phyloP scores from a whole-genome alignment of 306 rosid genomes.

The Citrullus amarus region DNA sequence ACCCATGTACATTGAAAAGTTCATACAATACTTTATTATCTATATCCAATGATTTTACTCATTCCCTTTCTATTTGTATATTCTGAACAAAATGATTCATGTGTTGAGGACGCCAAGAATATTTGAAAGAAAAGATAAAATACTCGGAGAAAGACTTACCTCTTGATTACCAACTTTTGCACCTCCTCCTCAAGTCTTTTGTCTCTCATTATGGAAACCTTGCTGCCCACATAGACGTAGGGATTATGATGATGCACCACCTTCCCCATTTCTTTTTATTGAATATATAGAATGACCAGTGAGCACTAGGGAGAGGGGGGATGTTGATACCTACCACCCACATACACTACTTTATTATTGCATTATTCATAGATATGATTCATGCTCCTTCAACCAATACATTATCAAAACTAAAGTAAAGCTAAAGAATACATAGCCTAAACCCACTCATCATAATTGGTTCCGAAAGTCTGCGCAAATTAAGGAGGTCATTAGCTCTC shows the following conservation, averaged over 20 bases:
- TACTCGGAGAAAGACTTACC: neutral
- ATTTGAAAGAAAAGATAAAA: neutral
- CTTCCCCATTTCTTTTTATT: neutral
- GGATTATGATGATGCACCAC: slow-evolving; percentile 1
- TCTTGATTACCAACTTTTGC: neutral
- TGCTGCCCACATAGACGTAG: slow-evolving; percentile 1
- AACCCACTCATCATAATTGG: slow-evolving; percentile 10
- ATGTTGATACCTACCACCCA: neutral
- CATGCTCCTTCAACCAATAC: slow-evolving; percentile 3
- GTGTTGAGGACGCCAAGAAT: neutral
- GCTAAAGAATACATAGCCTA: neutral
- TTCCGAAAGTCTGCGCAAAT: slow-evolving; percentile 9
- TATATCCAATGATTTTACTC: neutral
- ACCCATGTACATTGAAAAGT: neutral
- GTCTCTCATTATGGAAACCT: neutral
- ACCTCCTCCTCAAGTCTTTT: neutral
- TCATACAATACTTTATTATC: neutral
- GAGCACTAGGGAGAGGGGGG: neutral
- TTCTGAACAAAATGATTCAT: slow-evolving; percentile 1
- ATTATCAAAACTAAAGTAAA: neutral
- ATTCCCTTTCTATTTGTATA: neutral
- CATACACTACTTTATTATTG: neutral
- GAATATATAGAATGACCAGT: neutral
- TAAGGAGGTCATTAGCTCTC: neutral
- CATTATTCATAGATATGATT: neutral